phyloP scores from a whole-genome alignment of 345 rosid genomes.

The Eucalyptus urophylla region DNA sequence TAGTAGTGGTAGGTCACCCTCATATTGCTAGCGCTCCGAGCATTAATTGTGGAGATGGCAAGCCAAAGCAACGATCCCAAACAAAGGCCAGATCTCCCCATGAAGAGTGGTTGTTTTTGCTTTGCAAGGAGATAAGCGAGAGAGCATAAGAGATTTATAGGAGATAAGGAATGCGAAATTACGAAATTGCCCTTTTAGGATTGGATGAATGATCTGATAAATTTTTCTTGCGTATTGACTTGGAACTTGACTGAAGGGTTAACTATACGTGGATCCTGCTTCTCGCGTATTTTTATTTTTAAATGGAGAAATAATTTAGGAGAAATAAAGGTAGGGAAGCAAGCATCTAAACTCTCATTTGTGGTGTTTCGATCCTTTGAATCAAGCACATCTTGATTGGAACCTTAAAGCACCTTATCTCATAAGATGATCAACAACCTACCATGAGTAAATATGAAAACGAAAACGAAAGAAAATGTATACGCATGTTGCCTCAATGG shows the following conservation, averaged over 20 bases:
- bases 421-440: neutral
- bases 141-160: neutral
- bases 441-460: neutral
- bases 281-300: neutral
- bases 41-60: neutral
- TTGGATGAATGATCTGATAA: neutral
- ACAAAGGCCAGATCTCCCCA: neutral
- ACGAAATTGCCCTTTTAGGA: neutral
- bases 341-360: neutral
- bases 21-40: slow-evolving; percentile 29
- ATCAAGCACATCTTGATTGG: neutral
- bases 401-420: neutral
- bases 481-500: neutral
- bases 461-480: neutral
- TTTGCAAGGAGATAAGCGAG: neutral
- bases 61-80: neutral
- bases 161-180: rapidly evolving
- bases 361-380: neutral
- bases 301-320: neutral
- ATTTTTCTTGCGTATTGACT: neutral
- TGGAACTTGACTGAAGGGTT: neutral
- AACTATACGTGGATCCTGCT: neutral
- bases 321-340: neutral
- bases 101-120: neutral
- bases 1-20: slow-evolving; percentile 42